Evolutionary conservation across 495 filamentous ascomycete species (phyloP).

Genomic region (Neurospora hispaniola): DNA sequence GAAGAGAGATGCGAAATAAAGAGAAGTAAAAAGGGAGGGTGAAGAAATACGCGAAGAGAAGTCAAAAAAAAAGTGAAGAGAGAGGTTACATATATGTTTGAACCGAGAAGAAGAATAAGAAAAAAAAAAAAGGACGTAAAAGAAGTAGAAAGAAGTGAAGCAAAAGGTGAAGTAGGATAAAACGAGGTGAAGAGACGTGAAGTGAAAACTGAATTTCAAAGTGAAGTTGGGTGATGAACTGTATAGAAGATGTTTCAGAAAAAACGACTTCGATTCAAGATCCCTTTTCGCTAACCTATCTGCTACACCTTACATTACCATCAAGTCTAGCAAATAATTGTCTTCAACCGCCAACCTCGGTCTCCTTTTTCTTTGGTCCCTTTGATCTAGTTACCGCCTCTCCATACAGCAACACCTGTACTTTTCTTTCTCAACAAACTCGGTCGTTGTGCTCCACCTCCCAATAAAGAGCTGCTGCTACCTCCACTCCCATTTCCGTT

Average conservation of each 20-base stretch:
- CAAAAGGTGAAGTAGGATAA: too few species aligned
- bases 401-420: background rate
- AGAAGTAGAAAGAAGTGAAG: too few species aligned
- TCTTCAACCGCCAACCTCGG: background rate
- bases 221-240: background rate
- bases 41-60: background rate
- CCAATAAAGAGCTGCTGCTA: background rate
- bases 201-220: background rate
- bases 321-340: background rate
- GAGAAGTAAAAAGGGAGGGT: background rate
- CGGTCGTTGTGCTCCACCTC: background rate
- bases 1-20: too few species aligned
- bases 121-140: background rate
- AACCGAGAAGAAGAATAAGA: background rate
- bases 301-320: background rate
- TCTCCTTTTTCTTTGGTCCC: background rate
- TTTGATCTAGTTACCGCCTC: background rate
- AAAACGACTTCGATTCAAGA: background rate
- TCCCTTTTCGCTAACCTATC: background rate
- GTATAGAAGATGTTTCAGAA: background rate
- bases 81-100: background rate
- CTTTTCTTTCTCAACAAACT: background rate
- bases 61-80: background rate
- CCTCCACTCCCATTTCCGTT: background rate
- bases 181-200: too few species aligned